A percentile compares a stretch with the other conserved stretches of the same genome.
Conservation (phyloP, 1,284 basidiomycete species). For the Boletus smithii region DNA sequence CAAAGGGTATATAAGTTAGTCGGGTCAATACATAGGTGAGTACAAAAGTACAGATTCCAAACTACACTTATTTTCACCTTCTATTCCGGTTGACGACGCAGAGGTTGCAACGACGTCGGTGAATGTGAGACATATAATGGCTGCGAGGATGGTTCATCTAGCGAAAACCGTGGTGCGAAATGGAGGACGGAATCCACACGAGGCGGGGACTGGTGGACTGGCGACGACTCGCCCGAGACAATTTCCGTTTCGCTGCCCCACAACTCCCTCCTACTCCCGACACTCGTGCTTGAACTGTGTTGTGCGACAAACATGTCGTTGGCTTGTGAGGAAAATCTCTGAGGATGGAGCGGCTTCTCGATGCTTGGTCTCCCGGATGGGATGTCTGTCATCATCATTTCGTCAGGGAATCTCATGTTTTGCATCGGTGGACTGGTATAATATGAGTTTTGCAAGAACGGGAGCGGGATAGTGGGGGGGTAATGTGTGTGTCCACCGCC, state of each 20-base stretch:
- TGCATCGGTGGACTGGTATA: constrained; percentile 6
- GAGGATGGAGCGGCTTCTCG: constrained; percentile 23
- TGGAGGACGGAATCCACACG: constrained; percentile 5
- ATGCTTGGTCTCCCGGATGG: constrained; percentile 16
- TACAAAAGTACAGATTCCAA: constrained; percentile 10
- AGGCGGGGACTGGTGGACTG: constrained; percentile 2
- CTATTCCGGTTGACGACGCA: constrained; percentile 25
- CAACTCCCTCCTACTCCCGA: constrained; percentile 20
- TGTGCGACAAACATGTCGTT: constrained; percentile 2
- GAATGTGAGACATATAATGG: constrained; percentile 3
- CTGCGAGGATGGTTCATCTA: constrained; percentile 6
- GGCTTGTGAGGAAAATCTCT: constrained; percentile 15
- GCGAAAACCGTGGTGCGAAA: constrained; percentile 14
- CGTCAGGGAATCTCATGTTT: constrained; percentile 18
- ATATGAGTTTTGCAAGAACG: constrained; percentile 18
- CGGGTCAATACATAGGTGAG: background rate
- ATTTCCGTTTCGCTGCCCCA: constrained; percentile 19
- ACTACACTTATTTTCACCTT: constrained; percentile 1
- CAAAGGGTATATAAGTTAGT: constrained; percentile 17
- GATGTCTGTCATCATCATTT: constrained; percentile 10
- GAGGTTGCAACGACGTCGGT: constrained; percentile 17
- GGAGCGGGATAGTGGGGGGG: constrained; percentile 6
- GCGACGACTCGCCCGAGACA: constrained; percentile 1
- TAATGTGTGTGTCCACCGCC: constrained; percentile 2
- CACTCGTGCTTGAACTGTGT: constrained; percentile 11